A percentile compares a stretch with the other conserved stretches of the same genome.
phyloP scores from a whole-genome alignment of 75 land plant species.

The Picea sitchensis region DNA sequence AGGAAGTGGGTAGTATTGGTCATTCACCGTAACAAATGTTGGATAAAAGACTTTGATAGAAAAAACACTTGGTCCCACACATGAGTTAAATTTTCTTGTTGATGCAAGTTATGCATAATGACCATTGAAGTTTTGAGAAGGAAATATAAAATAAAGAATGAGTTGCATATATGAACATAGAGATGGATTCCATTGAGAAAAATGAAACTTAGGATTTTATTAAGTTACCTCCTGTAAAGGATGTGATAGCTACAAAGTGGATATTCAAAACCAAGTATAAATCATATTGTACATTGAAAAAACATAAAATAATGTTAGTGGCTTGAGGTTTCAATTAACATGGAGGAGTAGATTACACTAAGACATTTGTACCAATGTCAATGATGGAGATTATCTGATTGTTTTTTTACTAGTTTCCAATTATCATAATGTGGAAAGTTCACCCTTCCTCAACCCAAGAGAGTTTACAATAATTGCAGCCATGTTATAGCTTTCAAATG shows the following conservation, averaged over 20 bases:
- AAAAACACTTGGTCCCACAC: background rate
- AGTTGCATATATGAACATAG: background rate
- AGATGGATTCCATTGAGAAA: background rate
- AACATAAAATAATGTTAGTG: background rate
- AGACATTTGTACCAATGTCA: background rate
- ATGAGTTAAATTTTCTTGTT: background rate
- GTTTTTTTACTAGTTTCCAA: too few species aligned
- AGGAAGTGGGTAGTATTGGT: background rate
- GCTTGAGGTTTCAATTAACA: background rate
- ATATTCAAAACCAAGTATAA: background rate
- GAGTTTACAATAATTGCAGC: too few species aligned
- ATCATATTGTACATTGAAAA: background rate
- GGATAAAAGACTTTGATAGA: background rate
- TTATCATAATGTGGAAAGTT: too few species aligned
- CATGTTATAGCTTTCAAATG: too few species aligned
- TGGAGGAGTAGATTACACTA: background rate
- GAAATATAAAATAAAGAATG: background rate
- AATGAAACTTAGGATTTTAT: background rate
- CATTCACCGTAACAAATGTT: background rate
- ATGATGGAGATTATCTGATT: background rate
- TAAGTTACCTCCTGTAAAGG: background rate
- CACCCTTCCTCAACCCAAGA: too few species aligned
- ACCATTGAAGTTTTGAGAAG: background rate
- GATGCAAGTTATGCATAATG: background rate
- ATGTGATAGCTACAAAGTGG: background rate